phyloP scores from a whole-genome alignment of 306 rosid genomes.

The Cicer arietinum region DNA sequence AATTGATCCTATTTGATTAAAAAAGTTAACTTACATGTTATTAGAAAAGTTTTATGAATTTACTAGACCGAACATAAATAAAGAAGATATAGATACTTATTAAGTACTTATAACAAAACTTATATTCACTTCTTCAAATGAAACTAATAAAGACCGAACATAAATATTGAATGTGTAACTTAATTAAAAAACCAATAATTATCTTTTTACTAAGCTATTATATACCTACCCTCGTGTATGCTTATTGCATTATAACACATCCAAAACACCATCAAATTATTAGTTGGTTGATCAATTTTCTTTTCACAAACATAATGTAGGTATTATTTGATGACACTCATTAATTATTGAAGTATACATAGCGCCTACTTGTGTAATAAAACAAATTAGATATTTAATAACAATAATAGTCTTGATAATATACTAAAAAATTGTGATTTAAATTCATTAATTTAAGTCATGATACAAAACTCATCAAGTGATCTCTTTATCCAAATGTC shows the following conservation, averaged over 20 bases:
- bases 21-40: too few relatives aligned
- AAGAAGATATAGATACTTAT: too few relatives aligned
- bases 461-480: neutral
- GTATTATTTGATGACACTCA: neutral
- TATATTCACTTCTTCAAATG: too few relatives aligned
- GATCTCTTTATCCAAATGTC: neutral
- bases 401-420: conserved; percentile 1
- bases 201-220: too few relatives aligned
- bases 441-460: neutral
- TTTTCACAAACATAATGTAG: conserved; percentile 27
- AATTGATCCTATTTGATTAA: too few relatives aligned
- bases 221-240: neutral
- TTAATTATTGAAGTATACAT: conserved; percentile 33
- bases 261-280: conserved; percentile 27
- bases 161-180: too few relatives aligned
- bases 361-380: conserved; percentile 10
- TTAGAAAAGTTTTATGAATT: too few relatives aligned
- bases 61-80: too few relatives aligned
- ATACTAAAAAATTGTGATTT: neutral
- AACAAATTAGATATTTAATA: neutral
- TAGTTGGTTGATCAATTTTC: conserved; percentile 23
- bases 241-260: conserved; percentile 7
- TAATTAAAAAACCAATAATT: too few relatives aligned
- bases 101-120: too few relatives aligned
- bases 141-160: too few relatives aligned